Evolutionary conservation across 2,329 filamentous ascomycete genomes (phyloP).

Genomic region (Apiospora phragmitis): DNA sequence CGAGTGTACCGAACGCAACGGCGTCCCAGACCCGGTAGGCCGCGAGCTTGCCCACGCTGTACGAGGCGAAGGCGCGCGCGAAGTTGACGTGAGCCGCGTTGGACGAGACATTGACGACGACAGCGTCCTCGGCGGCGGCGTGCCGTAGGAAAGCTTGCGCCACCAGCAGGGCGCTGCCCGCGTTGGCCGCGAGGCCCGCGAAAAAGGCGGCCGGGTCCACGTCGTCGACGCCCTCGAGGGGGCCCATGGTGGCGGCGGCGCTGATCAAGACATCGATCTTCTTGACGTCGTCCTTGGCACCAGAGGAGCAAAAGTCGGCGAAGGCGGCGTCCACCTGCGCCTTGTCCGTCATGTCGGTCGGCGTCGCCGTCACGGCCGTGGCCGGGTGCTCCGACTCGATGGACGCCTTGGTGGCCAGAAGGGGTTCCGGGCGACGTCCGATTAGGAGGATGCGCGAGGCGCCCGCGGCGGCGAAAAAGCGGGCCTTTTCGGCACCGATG

Average conservation of each 20-base stretch:
- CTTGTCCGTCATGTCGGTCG: conserved; percentile 33
- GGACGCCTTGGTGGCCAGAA: conserved; percentile 36
- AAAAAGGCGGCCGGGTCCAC: conserved; percentile 34
- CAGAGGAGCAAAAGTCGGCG: conserved; percentile 27
- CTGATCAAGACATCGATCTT: conserved; percentile 42
- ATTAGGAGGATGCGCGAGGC: conserved; percentile 44
- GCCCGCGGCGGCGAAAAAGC: conserved; percentile 43
- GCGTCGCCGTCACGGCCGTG: conserved; percentile 32
- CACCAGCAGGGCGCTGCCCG: conserved; percentile 33
- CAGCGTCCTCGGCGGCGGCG: conserved; percentile 26
- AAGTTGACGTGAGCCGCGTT: conserved; percentile 35
- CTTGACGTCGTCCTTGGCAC: conserved; percentile 20
- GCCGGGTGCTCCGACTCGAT: conserved; percentile 35
- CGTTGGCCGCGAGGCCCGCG: conserved; percentile 33
- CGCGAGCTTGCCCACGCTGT: conserved; percentile 44
- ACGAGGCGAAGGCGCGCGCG: conserved; percentile 30
- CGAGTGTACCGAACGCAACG: conserved; percentile 39
- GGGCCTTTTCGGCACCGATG: conserved; percentile 44
- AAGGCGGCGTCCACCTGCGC: conserved; percentile 35
- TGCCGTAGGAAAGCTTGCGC: conserved; percentile 36
- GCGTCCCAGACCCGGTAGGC: conserved; percentile 42
- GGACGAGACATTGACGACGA: conserved; percentile 37
- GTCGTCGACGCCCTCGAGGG: conserved; percentile 26
- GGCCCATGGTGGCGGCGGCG: conserved; percentile 35
- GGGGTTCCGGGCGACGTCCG: conserved; percentile 37